Base-by-base conservation (phyloP, 1,139 yeast species). In the Blastobotrys niveus region DNA sequence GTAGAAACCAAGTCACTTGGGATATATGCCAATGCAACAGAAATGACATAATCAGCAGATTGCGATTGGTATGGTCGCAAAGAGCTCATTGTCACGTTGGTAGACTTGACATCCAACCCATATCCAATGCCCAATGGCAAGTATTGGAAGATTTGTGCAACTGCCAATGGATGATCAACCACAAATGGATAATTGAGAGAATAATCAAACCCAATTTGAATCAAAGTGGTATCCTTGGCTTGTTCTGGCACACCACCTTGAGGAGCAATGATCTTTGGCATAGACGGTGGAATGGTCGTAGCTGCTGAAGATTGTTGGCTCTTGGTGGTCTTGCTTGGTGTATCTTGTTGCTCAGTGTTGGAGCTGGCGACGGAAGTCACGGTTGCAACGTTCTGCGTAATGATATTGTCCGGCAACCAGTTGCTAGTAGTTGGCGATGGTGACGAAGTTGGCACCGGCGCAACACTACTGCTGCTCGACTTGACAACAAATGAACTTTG, bases 61-160 rank as follows among this genome's bases (percentile, higher is more conserved):
- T 54, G 46, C 19, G 62, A 55, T 52, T 58, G 56, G 46, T 65
- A 65, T 14, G 73, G 73, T 42, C 57, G 58, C 37, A 68, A 56
- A 38, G 62, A 55, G 35, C 53, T 52, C 63, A 68, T 60, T 15
- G 59, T 51, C 24, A 65, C 55, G 33, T 59, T 52, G 41, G 54
- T 46, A 8, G 48, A 39, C 36, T 56, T 56, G 20, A 60, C 48
- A 18, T 52, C 56, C 35, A 68, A 52, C 7, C 70, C 72, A 40
- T 60, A 55, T 3, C 67, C 62, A 15, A 69, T 45, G 19, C 72
- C 73, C 33, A 51, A 49, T 6, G 73, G 73, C 43, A 69, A 54
- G 52, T 65, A 67, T 36, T 64, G 59, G 52, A 69, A 68, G 43
- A 69, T 64, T 55, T 69, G 73, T 9, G 73, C 72, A 5, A 67